Evolutionary conservation across 208 protist genomes (phyloP).

Genomic region (Giardia duodenalis): DNA sequence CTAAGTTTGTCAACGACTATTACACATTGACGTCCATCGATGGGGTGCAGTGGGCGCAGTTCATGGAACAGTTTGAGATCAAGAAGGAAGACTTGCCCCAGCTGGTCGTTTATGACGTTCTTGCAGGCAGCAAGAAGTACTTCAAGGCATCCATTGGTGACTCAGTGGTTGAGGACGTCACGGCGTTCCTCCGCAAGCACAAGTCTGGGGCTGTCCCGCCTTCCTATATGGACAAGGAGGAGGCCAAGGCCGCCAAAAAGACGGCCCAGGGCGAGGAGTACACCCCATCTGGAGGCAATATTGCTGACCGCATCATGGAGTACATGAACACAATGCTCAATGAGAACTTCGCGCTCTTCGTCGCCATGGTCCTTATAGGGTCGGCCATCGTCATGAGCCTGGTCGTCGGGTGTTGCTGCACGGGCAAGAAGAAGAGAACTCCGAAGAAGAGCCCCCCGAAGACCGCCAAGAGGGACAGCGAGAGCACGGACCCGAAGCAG

Average conservation of each 20-base stretch:
- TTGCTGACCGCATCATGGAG: neutral
- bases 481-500: no score
- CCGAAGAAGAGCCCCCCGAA: neutral
- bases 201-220: neutral
- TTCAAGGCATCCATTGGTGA: neutral
- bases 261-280: neutral
- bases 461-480: neutral
- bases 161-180: neutral
- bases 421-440: neutral
- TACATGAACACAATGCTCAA: neutral
- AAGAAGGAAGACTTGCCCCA: neutral
- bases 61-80: neutral
- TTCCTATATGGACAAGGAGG: neutral
- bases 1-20: neutral
- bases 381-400: neutral
- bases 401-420: neutral
- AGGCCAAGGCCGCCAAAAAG: neutral
- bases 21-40: neutral
- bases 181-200: neutral
- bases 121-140: neutral
- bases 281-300: neutral
- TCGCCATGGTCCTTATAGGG: neutral
- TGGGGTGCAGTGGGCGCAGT: neutral
- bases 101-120: neutral
- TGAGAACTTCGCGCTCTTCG: neutral